Evolutionary conservation across 2,329 filamentous ascomycete genomes (phyloP).

Genomic region (Sporothrix brasiliensis): DNA sequence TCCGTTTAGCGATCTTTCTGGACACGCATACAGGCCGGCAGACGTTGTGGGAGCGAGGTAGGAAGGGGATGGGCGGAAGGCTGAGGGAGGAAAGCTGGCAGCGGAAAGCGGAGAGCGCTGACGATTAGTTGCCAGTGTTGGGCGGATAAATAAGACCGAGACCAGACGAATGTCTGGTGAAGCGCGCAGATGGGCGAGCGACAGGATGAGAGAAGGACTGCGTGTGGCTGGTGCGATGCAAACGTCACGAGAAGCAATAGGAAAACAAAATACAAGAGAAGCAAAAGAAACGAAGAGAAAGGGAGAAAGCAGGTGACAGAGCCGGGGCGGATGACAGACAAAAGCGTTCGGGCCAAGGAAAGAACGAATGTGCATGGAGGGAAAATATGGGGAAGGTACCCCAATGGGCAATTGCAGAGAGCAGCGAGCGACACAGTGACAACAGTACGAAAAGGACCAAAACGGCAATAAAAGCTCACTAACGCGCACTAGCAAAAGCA

Average conservation of each 20-base stretch:
- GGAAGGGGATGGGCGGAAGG: not conserved
- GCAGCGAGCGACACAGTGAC: conserved; percentile 23
- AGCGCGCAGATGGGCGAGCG: conserved; percentile 18
- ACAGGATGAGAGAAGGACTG: not conserved
- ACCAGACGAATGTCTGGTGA: conserved; percentile 5
- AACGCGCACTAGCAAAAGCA: conserved; percentile 27
- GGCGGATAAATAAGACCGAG: conserved; percentile 31
- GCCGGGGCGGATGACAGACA: conserved; percentile 19
- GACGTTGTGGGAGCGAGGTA: not conserved
- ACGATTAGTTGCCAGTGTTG: conserved; percentile 16
- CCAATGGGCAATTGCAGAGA: conserved; percentile 22
- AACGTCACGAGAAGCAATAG: not conserved
- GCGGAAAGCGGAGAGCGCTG: not conserved
- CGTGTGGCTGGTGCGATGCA: not conserved
- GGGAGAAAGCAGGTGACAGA: conserved; percentile 25
- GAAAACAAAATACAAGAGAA: not conserved
- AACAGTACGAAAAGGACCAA: conserved; percentile 18
- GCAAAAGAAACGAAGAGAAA: conserved; percentile 7
- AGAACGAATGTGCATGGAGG: conserved; percentile 26
- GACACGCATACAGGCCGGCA: conserved; percentile 20
- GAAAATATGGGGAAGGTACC: conserved; percentile 32
- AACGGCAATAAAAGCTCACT: conserved; percentile 24
- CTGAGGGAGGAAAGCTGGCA: not conserved
- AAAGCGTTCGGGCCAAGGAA: conserved; percentile 24
- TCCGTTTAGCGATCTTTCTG: conserved; percentile 5